Evolutionary conservation across 768 basidiomycete genomes (phyloP), one percentile per base, ranked within the genome.

Genomic region (Lentinula sp.): DNA sequence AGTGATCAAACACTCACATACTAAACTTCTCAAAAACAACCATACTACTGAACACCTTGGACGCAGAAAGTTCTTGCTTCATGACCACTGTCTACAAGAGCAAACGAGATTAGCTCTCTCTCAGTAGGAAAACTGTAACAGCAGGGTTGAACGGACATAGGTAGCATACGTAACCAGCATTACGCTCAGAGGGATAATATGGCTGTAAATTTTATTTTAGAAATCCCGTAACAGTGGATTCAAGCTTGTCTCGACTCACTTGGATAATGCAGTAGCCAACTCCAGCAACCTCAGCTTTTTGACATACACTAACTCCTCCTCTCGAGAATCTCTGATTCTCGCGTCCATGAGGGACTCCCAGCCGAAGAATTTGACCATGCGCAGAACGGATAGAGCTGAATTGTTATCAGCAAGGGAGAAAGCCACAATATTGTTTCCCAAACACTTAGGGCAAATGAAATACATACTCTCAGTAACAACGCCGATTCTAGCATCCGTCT

Each of bases 301-400:
- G 45, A 86, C 72, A 69, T 76, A 79, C 3, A 65, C 61, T 13
- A 92, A 71, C 69, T 92, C 90, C 4, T 79, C 78, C 54, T 86
- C 81, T 61, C 89, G 78, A 65, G 82, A 82, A 31, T 78, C 77
- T 31, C 76, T 70, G 46, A 93, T 74, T 50, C 77, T 76, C 11
- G 78, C 69, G 28, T 79, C 74, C 67, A 88, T 80, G 50, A 81
- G 77, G 60, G 79, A 77, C 78, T 86, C 80, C 80, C 88, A 82
- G 7, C 79, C 88, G 65, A 91, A 89, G 49, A 89, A 72, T 70
- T 90, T 89, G 66, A 88, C 75, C 83, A 88, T 87, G 11, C 86
- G 79, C 11, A 87, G 70, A n/a, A 84, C 80, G 56, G 78, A 79
- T 66, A 85, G 74, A 5, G 76, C 85, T 85, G 70, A 74, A 23